Conservation (phyloP, 2,329 filamentous ascomycete genomes). For the Nemania serpens region DNA sequence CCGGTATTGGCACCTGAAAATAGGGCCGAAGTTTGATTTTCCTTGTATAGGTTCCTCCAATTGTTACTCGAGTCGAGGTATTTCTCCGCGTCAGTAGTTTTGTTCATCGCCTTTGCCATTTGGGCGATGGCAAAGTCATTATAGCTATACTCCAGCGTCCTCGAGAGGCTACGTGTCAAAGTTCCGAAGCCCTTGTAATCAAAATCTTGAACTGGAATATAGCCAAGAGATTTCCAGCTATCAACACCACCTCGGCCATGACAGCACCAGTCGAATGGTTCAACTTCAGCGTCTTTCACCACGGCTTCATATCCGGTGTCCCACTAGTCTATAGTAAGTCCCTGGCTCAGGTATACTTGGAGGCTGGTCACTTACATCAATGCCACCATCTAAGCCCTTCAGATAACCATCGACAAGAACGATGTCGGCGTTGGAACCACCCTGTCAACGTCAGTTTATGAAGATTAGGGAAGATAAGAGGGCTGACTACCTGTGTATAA, state of each 20-base stretch:
- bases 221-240: constrained; percentile 73
- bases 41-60: constrained; percentile 70
- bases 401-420: constrained; percentile 70
- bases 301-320: constrained; percentile 70
- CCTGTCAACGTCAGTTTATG: constrained; percentile 48
- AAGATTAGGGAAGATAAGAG: background rate
- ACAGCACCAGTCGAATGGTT: constrained; percentile 71
- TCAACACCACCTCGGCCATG: constrained; percentile 72
- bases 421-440: constrained; percentile 74
- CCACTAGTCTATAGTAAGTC: constrained; percentile 55
- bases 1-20: constrained; percentile 63
- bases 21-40: constrained; percentile 58
- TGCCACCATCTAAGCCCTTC: constrained; percentile 64
- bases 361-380: constrained; percentile 44
- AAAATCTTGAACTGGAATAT: constrained; percentile 72
- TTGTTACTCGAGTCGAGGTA: constrained; percentile 65
- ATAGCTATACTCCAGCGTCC: constrained; percentile 79
- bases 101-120: constrained; percentile 62
- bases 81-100: constrained; percentile 59
- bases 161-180: constrained; percentile 70
- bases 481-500: constrained; percentile 59
- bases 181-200: constrained; percentile 70
- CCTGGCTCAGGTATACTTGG: background rate
- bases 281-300: constrained; percentile 72
- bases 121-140: constrained; percentile 73